Base-by-base conservation (phyloP, 2,329 filamentous ascomycete genomes). In the Microascus cirrosus region DNA sequence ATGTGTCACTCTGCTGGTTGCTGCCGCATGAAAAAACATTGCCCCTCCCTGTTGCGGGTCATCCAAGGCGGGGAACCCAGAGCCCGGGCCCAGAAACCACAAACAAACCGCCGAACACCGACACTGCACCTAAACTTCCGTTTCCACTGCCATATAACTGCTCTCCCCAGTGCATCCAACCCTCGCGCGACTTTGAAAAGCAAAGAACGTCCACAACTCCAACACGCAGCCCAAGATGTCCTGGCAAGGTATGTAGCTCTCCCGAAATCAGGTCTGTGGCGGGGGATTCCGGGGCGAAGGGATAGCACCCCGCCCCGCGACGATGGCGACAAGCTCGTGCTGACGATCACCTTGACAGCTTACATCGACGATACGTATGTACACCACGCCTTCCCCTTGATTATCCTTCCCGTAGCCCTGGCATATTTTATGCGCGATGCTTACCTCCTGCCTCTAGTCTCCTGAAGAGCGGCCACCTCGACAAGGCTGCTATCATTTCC, bases 401-500 rank as follows among this genome's bases (percentile, higher is more conserved):
- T 3, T 24, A 24, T 20, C 45, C 22, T 8, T 22, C 18, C 45
- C n/a, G 24, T 24, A 12, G 20, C n/a, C 22, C 22, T 20, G 20
- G 20, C n/a, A 12, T 20, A 22, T 60, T 65, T 66, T 63, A 61
- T 25, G 7, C 28, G 22, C 12, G n/a, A 54, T 54, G 10, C 28
- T 54, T 3, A 20, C n/a, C 22, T 5, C 32, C 24, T 15, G 58
- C 63, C 63, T 61, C 65, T 69, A 95, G 90, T 82, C 84, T 96
- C 67, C 82, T 95, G 68, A 86, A 80, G 75, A 85, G 81, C 66
- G 85, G 85, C 68, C 86, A 92, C 71, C 74, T 95, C 69, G 87
- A 94, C 77, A 86, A 90, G 77, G 91, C 82, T 67, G 88, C 89
- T 69, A 91, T 96, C 71, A 84, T 94, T 78, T 91, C 87, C 73